Evolutionary conservation across 176 grass and related monocot genomes (phyloP).

Genomic region (Rhynchospora pubera): DNA sequence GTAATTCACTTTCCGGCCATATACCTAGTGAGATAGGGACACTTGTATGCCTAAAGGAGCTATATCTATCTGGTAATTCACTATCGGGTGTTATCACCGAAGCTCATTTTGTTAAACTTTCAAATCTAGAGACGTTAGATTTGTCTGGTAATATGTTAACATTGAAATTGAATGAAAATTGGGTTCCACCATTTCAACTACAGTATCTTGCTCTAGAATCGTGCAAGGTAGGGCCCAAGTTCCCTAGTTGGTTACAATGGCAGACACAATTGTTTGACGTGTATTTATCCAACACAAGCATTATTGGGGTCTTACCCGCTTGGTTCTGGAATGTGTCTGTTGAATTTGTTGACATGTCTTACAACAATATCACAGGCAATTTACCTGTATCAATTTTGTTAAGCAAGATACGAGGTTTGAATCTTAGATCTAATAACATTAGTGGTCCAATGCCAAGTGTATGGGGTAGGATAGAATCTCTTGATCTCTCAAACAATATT

Average conservation of each 20-base stretch:
- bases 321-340: constrained; percentile 28
- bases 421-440: not conserved
- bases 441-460: not conserved
- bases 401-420: not conserved
- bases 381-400: not conserved
- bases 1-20: constrained; percentile 26
- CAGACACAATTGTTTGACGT: not conserved
- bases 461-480: not conserved
- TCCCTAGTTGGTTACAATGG: constrained; percentile 23
- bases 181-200: constrained; percentile 19
- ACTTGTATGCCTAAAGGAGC: not conserved
- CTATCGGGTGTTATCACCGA: not conserved
- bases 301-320: not conserved
- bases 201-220: not conserved
- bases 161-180: not conserved
- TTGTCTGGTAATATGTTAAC: constrained; percentile 12
- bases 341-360: constrained; percentile 21
- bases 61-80: constrained; percentile 28
- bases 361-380: constrained; percentile 24
- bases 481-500: constrained; percentile 11
- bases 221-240: constrained; percentile 2
- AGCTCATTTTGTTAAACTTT: not conserved
- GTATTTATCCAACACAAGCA: not conserved
- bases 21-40: constrained; percentile 3
- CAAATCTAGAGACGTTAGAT: constrained; percentile 18